Conservation (phyloP, 306 rosid genomes). For the Purshia tridentata region DNA sequence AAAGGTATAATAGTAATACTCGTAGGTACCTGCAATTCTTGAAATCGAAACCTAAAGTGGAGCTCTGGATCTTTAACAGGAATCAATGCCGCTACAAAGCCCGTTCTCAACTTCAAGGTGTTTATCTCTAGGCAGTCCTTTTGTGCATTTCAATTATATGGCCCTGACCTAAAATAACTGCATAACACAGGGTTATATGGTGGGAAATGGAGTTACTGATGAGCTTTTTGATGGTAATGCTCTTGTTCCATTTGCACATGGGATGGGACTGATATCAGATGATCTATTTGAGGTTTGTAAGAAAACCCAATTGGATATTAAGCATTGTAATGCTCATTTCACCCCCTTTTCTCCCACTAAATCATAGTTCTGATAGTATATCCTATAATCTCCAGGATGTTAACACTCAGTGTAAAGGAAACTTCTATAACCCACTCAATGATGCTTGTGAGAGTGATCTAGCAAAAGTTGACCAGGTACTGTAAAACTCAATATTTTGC, state of each 20-base stretch:
- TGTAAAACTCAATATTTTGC: slow-evolving; percentile 7
- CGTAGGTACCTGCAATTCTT: neutral
- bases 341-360: neutral
- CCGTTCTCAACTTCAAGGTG: slow-evolving; percentile 76
- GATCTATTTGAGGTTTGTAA: slow-evolving; percentile 69
- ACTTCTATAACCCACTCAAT: slow-evolving; percentile 40
- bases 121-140: slow-evolving; percentile 19
- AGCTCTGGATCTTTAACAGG: slow-evolving; percentile 44
- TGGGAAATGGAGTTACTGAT: slow-evolving; percentile 95
- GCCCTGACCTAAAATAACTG: slow-evolving; percentile 26
- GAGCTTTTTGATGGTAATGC: slow-evolving; percentile 81
- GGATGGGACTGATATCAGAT: slow-evolving; percentile 93
- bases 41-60: slow-evolving; percentile 9
- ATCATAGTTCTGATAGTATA: slow-evolving; percentile 23
- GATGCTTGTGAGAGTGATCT: slow-evolving; percentile 48
- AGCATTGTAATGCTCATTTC: neutral
- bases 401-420: slow-evolving; percentile 51
- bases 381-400: slow-evolving; percentile 52
- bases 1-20: slow-evolving; percentile 45
- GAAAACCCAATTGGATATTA: slow-evolving; percentile 10
- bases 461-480: slow-evolving; percentile 62
- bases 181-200: slow-evolving; percentile 71
- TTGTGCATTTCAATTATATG: slow-evolving; percentile 20
- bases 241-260: slow-evolving; percentile 86
- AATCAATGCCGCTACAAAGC: slow-evolving; percentile 55